phyloP scores from a whole-genome alignment of 2,329 filamentous ascomycete species.

The Aspergillus quadrilineatus region DNA sequence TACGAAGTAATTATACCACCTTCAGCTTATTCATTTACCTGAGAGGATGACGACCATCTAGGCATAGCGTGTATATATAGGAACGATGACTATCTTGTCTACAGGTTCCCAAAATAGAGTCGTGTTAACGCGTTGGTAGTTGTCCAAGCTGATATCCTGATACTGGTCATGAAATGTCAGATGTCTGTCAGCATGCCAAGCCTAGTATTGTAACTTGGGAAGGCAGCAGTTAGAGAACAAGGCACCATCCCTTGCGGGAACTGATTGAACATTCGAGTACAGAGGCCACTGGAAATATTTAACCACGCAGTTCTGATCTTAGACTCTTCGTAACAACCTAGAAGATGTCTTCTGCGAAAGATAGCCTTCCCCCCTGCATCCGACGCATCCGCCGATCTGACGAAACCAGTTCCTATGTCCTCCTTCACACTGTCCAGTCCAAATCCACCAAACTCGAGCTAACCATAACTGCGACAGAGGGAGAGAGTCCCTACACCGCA shows the following conservation, averaged over 20 bases:
- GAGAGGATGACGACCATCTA: too few relatives aligned
- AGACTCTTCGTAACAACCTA: not conserved
- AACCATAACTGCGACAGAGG: slow-evolving; percentile 58
- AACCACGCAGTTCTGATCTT: not conserved
- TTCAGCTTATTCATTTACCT: too few relatives aligned
- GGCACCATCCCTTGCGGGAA: not conserved
- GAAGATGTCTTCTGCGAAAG: slow-evolving; percentile 13
- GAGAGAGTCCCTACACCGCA: slow-evolving; percentile 53
- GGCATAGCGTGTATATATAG: too few relatives aligned
- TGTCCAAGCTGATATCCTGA: too few relatives aligned
- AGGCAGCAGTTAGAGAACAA: not conserved
- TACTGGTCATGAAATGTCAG: too few relatives aligned
- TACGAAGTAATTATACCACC: too few relatives aligned
- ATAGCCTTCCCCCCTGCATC: slow-evolving; percentile 35
- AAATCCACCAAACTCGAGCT: slow-evolving; percentile 50
- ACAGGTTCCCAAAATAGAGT: too few relatives aligned
- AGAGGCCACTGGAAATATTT: not conserved
- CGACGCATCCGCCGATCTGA: slow-evolving; percentile 53
- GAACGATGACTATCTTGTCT: too few relatives aligned
- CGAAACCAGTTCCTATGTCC: slow-evolving; percentile 41
- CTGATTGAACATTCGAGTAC: not conserved
- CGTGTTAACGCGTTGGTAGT: too few relatives aligned
- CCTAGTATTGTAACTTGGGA: not conserved
- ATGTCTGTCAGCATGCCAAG: not conserved
- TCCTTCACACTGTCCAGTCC: slow-evolving; percentile 50